Percentiles rank a stretch among this genome's conserved stretches.
phyloP scores from a whole-genome alignment of 176 grass and related monocot species.

The Paspalum vaginatum region DNA sequence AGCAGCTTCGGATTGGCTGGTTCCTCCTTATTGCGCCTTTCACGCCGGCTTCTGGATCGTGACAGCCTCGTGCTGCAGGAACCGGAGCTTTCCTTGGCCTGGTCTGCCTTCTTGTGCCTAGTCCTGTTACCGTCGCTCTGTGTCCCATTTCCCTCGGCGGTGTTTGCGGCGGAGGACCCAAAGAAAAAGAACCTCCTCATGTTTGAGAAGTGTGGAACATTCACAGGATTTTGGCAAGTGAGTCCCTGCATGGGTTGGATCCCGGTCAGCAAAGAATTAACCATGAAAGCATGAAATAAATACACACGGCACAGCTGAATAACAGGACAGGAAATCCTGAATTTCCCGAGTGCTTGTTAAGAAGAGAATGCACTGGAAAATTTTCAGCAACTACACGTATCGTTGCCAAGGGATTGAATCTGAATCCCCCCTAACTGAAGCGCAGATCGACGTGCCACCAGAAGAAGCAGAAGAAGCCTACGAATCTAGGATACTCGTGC shows the following conservation, averaged over 20 bases:
- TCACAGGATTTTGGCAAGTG: not conserved
- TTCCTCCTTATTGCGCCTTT: slow-evolving; percentile 1
- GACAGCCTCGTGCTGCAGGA: slow-evolving; percentile 22
- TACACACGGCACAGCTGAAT: not conserved
- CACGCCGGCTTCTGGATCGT: slow-evolving; percentile 13
- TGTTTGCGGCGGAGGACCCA: slow-evolving; percentile 27
- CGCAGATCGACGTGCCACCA: too few species aligned
- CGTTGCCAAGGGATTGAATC: not conserved
- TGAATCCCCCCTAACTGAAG: not conserved
- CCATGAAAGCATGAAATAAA: not conserved
- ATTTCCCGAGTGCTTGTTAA: not conserved
- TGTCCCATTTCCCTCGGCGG: not conserved
- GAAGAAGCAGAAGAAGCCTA: too few species aligned
- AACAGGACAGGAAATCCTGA: not conserved
- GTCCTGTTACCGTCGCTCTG: not conserved
- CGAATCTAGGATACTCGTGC: not conserved
- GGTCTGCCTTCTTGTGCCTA: slow-evolving; percentile 6
- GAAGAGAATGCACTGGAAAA: not conserved
- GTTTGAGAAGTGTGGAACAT: not conserved
- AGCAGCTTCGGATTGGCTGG: slow-evolving; percentile 17
- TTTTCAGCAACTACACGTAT: not conserved
- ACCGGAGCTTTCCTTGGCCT: not conserved
- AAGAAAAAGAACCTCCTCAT: slow-evolving; percentile 56
- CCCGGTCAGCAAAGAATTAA: not conserved
- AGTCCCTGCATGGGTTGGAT: slow-evolving; percentile 12